Base-by-base conservation (phyloP, 164 flowering plant species). In the Piper longum region DNA sequence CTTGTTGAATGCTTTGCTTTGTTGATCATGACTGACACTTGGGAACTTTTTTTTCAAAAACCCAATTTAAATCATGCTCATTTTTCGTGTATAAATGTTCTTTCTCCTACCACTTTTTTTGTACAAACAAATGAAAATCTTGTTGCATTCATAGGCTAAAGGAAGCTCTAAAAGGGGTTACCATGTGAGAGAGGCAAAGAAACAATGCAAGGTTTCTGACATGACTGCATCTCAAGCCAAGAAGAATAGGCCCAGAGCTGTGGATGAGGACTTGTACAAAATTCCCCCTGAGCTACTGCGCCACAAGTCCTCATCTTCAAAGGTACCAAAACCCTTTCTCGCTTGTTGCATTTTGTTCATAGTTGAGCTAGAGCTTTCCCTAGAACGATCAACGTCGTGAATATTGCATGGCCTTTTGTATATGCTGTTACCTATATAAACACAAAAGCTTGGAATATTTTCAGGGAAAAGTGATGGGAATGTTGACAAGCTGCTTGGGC, bases 231-330 rank as follows among this genome's bases (percentile, higher is more conserved):
- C 77, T 11, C 67, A 76, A 11, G 73, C 69, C 13, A 54, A 14
- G 52, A 48, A 17, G 62, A 63, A 0, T 72, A 70, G n/a, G 70
- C 74, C 87, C 11, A 86, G 84, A 71, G 79, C 91, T 40, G 84
- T 88, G 16, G 96, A 88, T 66, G 91, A 84, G 68, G 96, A 88
- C 72, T 66, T 88, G 56, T 88, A 88, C 81, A 77, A 81, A 59
- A 82, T 88, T 42, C 78, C 96, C 0, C 88, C 91, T 1, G 81
- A 78, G 71, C 79, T 79, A 52, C 86, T 86, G 60, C 70, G 67
- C 36, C 62, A 67, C 12, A 72, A 77, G 43, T 68, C 78, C 8
- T 48, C 14, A 9, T 2, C 52, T 48, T 48, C 52, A 48, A 12
- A 48, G 14, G 11, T 48, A 14, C 12, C 9, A 48, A 48, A 17